Evolutionary conservation across 2,329 filamentous ascomycete genomes (phyloP).

Genomic region (Acrocalymma vagum): DNA sequence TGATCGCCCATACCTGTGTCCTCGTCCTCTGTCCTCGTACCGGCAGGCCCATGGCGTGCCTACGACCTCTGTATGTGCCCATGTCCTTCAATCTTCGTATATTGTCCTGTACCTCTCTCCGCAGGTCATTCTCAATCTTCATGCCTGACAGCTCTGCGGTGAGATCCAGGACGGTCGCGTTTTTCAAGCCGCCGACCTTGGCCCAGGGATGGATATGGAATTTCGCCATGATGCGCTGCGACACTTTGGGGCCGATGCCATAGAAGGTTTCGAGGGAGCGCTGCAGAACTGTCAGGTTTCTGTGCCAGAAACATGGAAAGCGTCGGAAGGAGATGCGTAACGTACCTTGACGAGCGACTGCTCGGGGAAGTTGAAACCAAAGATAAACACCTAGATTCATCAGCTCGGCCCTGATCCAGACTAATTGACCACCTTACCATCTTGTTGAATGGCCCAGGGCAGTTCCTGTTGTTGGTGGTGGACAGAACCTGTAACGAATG

Average conservation of each 20-base stretch:
- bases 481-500: constrained; percentile 18
- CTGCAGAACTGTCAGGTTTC: constrained; percentile 48
- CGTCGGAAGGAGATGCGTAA: constrained; percentile 42
- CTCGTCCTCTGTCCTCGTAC: constrained; percentile 90
- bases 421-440: constrained; percentile 32
- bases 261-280: constrained; percentile 68
- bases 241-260: constrained; percentile 45
- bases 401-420: constrained; percentile 10
- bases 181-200: constrained; percentile 76
- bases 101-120: constrained; percentile 80
- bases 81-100: constrained; percentile 89
- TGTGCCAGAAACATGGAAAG: no score
- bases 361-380: constrained; percentile 87
- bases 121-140: constrained; percentile 92
- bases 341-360: constrained; percentile 81
- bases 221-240: constrained; percentile 82
- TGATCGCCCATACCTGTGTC: constrained; percentile 66
- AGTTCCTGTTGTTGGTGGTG: constrained; percentile 25
- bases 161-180: constrained; percentile 80
- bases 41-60: constrained; percentile 92
- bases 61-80: constrained; percentile 84
- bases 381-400: constrained; percentile 75
- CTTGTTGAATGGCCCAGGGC: constrained; percentile 20
- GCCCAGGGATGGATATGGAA: constrained; percentile 87
- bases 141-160: constrained; percentile 87